phyloP scores from a whole-genome alignment of 768 basidiomycete genomes.

The Myochromella boudieri region DNA sequence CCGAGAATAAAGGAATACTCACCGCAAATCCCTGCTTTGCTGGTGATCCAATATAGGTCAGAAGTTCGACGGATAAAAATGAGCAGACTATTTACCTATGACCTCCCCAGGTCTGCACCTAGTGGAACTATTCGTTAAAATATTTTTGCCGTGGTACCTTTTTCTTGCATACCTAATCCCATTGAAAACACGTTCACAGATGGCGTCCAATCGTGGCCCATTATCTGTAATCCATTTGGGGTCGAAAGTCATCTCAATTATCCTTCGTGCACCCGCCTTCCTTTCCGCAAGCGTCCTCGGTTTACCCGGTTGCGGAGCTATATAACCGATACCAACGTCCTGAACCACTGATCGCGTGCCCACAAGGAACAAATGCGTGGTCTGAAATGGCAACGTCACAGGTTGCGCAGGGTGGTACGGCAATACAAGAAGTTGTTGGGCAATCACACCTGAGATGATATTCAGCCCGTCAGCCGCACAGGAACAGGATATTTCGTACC shows the following conservation, averaged over 20 bases:
- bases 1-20: constrained; percentile 4
- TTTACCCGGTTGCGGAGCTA: constrained; percentile 20
- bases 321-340: constrained; percentile 21
- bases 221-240: constrained; percentile 27
- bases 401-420: constrained; percentile 36
- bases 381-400: constrained; percentile 34
- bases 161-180: constrained; percentile 17
- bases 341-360: constrained; percentile 32
- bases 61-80: not conserved
- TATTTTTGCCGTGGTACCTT: not conserved
- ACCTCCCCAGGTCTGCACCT: constrained; percentile 20
- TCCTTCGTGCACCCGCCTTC: constrained; percentile 20
- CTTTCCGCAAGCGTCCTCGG: constrained; percentile 26
- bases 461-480: not conserved
- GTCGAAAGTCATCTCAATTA: constrained; percentile 25
- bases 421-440: constrained; percentile 44
- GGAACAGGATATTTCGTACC: constrained; percentile 28
- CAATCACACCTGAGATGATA: constrained; percentile 33
- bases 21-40: constrained; percentile 30
- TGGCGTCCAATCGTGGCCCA: constrained; percentile 20
- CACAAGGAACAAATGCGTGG: constrained; percentile 40
- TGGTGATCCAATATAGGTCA: constrained; percentile 1
- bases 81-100: constrained; percentile 27
- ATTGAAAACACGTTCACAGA: constrained; percentile 21
- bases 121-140: not conserved